phyloP scores from a whole-genome alignment of 2,329 filamentous ascomycete species.

The Aureobasidium sp. region DNA sequence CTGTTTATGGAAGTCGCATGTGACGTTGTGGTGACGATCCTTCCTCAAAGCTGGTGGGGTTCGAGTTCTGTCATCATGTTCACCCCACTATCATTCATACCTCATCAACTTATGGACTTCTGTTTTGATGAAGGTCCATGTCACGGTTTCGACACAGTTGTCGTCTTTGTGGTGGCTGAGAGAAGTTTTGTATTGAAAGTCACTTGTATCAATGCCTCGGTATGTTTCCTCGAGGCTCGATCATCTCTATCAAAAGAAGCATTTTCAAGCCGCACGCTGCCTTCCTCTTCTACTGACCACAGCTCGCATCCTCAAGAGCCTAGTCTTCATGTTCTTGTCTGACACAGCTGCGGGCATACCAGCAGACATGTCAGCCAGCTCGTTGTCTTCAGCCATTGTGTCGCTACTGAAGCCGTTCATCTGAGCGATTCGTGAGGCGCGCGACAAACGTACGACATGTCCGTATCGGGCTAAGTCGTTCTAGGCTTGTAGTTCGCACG shows the following conservation, averaged over 20 bases:
- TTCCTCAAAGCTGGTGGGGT: background rate
- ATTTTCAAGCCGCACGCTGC: background rate
- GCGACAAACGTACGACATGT: background rate
- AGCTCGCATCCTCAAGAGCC: background rate
- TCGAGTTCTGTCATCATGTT: background rate
- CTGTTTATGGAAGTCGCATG: conserved; percentile 1
- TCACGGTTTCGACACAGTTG: background rate
- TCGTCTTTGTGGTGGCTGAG: background rate
- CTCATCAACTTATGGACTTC: background rate
- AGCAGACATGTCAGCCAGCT: background rate
- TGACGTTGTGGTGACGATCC: conserved; percentile 15
- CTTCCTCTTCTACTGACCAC: background rate
- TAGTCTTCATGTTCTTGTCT: background rate
- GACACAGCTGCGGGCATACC: too few species aligned
- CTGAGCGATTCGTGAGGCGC: background rate
- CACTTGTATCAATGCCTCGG: background rate
- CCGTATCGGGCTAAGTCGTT: background rate
- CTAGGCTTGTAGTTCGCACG: background rate
- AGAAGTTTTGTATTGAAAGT: background rate
- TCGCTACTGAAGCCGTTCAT: background rate
- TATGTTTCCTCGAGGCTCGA: background rate
- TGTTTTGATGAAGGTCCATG: background rate
- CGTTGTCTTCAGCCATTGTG: background rate
- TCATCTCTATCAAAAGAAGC: background rate
- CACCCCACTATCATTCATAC: background rate